Evolutionary conservation across 1,284 basidiomycete genomes (phyloP), one percentile per base, ranked within the genome.

Genomic region (Pseudozyma hubeiensis): DNA sequence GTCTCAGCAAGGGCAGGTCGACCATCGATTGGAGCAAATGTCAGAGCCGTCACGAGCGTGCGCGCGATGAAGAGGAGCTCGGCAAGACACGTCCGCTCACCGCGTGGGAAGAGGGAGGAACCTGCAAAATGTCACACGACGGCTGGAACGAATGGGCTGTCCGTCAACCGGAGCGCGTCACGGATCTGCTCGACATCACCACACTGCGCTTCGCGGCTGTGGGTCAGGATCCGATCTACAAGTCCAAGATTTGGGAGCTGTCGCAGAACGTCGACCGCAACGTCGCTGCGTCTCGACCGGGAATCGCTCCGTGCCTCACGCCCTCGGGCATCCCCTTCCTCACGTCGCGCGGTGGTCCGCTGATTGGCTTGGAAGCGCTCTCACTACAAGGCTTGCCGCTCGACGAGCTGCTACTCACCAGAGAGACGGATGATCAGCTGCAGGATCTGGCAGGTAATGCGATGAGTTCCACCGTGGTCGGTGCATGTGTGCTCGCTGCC

Each of bases 281-380:
- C 44, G 93, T 91, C 41, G 92, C 92, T 5, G 91, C 92, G 0
- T 90, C 88, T 63, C 90, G 90, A 83, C 87, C 90, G 1, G 94
- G 94, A 8, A 92, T 96, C 48, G 93, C 91, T 63, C 93, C 93
- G 1, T 97, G 94, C 84, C 88, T 97, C 17, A 97, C 94, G 0
- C 94, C 94, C 0, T 91, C 92, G 37, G 97, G 97, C 92, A 97
- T 97, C 70, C 93, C 95, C 0, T 97, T 94, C 83, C 91, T 97
- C 80, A 94, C 95, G 33, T 94, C 92, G 80, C 93, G 94, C 53
- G 95, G 95, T 41, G 94, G 95, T n/a, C 95, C 94, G 4, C 92
- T 97, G 89, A 91, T 95, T 14, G 94, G 94, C 9, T 86, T 94
- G 35, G 94, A 97, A 83, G 94, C 94, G 0, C 87, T 97, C 29